Percentiles rank a stretch among this genome's conserved stretches.
phyloP scores from a whole-genome alignment of 1,284 basidiomycete genomes.

The Mycosarcoma mackinlayi region DNA sequence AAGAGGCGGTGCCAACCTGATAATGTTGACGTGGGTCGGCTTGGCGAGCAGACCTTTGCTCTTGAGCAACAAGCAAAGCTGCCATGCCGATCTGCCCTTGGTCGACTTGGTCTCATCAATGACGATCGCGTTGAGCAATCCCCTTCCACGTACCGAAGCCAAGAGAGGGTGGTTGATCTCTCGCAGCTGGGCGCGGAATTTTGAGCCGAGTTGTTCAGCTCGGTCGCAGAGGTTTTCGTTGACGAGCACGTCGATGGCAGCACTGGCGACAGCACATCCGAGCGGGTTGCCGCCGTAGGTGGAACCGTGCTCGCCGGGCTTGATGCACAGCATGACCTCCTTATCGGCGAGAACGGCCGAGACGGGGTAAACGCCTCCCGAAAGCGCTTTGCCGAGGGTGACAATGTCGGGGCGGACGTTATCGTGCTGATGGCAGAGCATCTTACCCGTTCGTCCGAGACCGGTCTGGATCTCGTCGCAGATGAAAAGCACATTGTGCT shows the following conservation, averaged over 20 bases:
- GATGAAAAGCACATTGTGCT: slow-evolving; percentile 93
- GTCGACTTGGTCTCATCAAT: slow-evolving; percentile 87
- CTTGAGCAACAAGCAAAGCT: slow-evolving; percentile 92
- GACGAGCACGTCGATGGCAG: slow-evolving; percentile 86
- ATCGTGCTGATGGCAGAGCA: slow-evolving; percentile 78
- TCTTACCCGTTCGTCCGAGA: slow-evolving; percentile 62
- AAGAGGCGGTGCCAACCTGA: slow-evolving; percentile 93
- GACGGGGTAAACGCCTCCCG: slow-evolving; percentile 96
- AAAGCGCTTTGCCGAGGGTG: slow-evolving; percentile 93
- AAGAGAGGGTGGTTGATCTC: slow-evolving; percentile 73
- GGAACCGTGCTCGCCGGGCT: slow-evolving; percentile 97
- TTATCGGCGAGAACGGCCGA: slow-evolving; percentile 90
- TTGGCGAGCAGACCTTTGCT: slow-evolving; percentile 89
- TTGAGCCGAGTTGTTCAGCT: slow-evolving; percentile 80
- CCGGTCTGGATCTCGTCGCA: slow-evolving; percentile 96
- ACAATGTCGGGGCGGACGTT: slow-evolving; percentile 90
- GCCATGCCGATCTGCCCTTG: slow-evolving; percentile 86
- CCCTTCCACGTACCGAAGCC: slow-evolving; percentile 81
- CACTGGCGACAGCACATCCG: slow-evolving; percentile 91
- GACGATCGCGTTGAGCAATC: slow-evolving; percentile 91
- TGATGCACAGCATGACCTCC: slow-evolving; percentile 92
- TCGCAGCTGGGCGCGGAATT: slow-evolving; percentile 73
- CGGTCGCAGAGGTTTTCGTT: slow-evolving; percentile 85
- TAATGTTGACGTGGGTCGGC: slow-evolving; percentile 95
- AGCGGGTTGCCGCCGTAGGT: slow-evolving; percentile 87